Percentiles rank a stretch among this genome's conserved stretches.
These are phyloP conservation scores for Tausonia pullulans DNA, from an alignment of 1,284 basidiomycete genomes.

Conservation along the genomic window DNA sequence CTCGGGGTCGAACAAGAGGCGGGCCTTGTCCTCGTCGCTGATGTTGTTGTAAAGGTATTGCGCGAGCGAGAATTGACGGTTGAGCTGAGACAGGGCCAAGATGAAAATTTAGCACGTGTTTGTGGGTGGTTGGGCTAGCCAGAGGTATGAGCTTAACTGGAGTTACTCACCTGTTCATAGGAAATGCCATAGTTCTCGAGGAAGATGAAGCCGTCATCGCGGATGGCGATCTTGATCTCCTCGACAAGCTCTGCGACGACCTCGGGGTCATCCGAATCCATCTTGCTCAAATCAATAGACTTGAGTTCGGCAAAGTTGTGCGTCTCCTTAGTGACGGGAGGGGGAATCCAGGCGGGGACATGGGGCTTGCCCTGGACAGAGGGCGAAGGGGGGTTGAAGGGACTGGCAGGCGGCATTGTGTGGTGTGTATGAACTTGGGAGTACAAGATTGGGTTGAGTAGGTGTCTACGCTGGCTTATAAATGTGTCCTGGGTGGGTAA, in stretches of 20 bases:
- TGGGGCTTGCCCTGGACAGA: slow-evolving; percentile 22
- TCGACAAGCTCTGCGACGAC: slow-evolving; percentile 22
- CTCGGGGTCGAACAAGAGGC: slow-evolving; percentile 26
- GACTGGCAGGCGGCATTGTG: slow-evolving; percentile 18
- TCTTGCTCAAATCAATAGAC: slow-evolving; percentile 23
- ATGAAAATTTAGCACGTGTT: not conserved
- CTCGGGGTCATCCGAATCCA: slow-evolving; percentile 25
- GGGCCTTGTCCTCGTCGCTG: slow-evolving; percentile 26
- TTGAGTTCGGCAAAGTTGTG: slow-evolving; percentile 25
- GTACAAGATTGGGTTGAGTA: not conserved
- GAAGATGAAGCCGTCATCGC: slow-evolving; percentile 29
- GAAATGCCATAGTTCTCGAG: slow-evolving; percentile 28
- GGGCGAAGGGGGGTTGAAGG: slow-evolving; percentile 25
- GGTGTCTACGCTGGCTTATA: not conserved
- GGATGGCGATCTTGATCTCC: slow-evolving; percentile 23
- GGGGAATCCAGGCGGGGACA: slow-evolving; percentile 23
- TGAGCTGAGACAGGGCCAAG: slow-evolving; percentile 24
- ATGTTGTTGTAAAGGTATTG: slow-evolving; percentile 26
- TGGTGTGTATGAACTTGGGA: not conserved
- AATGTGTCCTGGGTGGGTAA: too few species aligned
- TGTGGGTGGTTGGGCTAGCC: not conserved
- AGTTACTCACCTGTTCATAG: slow-evolving; percentile 25
- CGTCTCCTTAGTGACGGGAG: slow-evolving; percentile 23
- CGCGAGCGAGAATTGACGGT: slow-evolving; percentile 27
- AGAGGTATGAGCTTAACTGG: not conserved